A percentile compares a stretch with the other conserved stretches of the same genome.
Conservation (phyloP, 1,284 basidiomycete genomes). For the Somion occarium region DNA sequence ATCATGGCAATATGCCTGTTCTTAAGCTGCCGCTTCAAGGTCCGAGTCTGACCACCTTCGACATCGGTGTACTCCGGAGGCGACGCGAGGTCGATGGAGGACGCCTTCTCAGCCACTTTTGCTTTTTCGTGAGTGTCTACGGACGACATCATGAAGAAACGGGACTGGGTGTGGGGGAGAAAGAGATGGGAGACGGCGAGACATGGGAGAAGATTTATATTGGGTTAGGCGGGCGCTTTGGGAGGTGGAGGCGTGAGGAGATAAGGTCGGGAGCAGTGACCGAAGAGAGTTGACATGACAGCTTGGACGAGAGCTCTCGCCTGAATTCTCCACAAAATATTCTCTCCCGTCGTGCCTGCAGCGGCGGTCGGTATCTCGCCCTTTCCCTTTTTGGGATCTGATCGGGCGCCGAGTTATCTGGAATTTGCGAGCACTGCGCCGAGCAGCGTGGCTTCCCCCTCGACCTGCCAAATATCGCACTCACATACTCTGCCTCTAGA, state of each 20-base stretch:
- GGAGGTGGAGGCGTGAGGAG: not conserved
- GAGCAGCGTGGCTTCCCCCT: no score
- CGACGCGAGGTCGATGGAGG: conserved; percentile 9
- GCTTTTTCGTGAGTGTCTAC: conserved; percentile 12
- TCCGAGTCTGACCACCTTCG: conserved; percentile 5
- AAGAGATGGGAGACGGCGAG: not conserved
- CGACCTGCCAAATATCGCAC: no score
- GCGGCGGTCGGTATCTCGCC: no score
- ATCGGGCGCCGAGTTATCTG: not conserved
- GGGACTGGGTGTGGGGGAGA: conserved; percentile 2
- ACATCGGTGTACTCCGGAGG: conserved; percentile 11
- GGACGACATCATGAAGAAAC: conserved; percentile 8
- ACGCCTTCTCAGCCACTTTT: conserved; percentile 3
- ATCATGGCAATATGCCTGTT: conserved; percentile 38
- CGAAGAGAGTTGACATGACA: no score
- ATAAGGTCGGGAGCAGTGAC: no score
- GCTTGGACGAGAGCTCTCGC: no score
- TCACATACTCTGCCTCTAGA: no score
- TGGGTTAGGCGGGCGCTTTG: conserved; percentile 1
- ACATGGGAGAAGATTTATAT: conserved; percentile 5
- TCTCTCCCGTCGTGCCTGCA: no score
- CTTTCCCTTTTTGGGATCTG: no score
- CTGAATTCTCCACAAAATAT: no score
- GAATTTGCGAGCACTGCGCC: no score
- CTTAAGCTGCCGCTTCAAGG: conserved; percentile 32